phyloP scores from a whole-genome alignment of 768 basidiomycete genomes.

The Boletus eberwhitei region DNA sequence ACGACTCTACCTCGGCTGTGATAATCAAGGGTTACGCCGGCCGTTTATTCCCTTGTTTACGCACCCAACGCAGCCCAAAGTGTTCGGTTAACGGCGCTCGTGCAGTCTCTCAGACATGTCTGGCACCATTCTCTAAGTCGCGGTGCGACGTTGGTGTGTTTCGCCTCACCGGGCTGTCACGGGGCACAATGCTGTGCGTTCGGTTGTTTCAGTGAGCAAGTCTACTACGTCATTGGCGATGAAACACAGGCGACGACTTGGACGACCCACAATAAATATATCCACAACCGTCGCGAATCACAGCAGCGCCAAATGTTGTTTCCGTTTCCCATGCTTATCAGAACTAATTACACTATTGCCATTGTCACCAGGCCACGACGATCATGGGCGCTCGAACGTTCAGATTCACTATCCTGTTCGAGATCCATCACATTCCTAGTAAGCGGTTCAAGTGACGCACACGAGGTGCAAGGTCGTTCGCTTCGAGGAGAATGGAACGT shows the following conservation, averaged over 20 bases:
- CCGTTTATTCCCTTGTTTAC: too few relatives aligned
- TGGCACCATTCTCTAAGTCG: neutral
- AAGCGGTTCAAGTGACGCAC: neutral
- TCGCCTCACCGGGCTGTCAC: neutral
- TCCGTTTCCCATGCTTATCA: neutral
- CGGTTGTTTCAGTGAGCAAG: neutral
- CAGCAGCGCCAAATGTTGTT: neutral
- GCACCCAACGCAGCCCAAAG: too few relatives aligned
- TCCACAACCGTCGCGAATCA: neutral
- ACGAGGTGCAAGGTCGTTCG: conserved; percentile 13
- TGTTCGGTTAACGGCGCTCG: too few relatives aligned
- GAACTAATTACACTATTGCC: neutral
- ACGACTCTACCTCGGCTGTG: too few relatives aligned
- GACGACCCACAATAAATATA: neutral
- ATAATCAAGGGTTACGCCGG: too few relatives aligned
- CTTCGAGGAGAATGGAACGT: neutral
- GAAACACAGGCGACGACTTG: neutral
- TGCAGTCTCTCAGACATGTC: too few relatives aligned
- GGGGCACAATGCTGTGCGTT: neutral
- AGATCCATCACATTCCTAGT: neutral
- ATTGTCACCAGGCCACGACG: neutral
- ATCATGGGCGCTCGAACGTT: conserved; percentile 8
- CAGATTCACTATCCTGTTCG: neutral
- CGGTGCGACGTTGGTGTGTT: neutral
- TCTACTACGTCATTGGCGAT: neutral